Conservation (phyloP, 2,329 filamentous ascomycete genomes). For the Alternaria alternata region DNA sequence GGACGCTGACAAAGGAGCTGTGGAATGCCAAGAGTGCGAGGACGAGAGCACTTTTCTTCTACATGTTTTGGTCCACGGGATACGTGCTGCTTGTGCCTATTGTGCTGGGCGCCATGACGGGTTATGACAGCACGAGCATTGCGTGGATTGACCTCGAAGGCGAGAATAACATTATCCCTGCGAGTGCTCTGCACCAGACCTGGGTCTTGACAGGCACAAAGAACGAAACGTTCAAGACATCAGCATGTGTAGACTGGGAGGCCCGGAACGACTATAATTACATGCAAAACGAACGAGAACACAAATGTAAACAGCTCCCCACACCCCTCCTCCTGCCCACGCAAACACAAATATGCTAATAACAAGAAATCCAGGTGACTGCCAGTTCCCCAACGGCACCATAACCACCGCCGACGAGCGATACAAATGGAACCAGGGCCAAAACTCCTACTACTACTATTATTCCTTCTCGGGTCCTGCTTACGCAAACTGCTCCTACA, state of each 20-base stretch:
- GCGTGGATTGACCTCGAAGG: constrained; percentile 39
- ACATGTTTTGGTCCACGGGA: constrained; percentile 40
- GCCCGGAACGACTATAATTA: no score
- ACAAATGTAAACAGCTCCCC: neutral
- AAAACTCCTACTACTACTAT: neutral
- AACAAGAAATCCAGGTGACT: constrained; percentile 25
- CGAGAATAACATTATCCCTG: constrained; percentile 38
- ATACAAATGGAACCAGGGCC: neutral
- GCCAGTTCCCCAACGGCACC: constrained; percentile 31
- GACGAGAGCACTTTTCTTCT: constrained; percentile 37
- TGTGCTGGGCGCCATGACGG: constrained; percentile 48
- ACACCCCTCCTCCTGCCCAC: no score
- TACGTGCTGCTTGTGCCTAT: constrained; percentile 46
- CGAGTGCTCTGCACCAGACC: constrained; percentile 15
- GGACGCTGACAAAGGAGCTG: constrained; percentile 39
- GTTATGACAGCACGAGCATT: constrained; percentile 43
- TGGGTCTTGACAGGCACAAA: constrained; percentile 16
- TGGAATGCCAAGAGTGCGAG: constrained; percentile 30
- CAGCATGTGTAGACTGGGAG: constrained; percentile 18
- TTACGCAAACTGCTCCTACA: neutral
- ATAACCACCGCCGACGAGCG: constrained; percentile 8
- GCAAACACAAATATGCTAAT: no score
- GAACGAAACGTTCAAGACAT: constrained; percentile 24
- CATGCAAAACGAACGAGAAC: neutral
- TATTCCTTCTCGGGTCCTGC: no score